Conservation (phyloP, 2,329 filamentous ascomycete species). For the Dactylellina sp. region DNA sequence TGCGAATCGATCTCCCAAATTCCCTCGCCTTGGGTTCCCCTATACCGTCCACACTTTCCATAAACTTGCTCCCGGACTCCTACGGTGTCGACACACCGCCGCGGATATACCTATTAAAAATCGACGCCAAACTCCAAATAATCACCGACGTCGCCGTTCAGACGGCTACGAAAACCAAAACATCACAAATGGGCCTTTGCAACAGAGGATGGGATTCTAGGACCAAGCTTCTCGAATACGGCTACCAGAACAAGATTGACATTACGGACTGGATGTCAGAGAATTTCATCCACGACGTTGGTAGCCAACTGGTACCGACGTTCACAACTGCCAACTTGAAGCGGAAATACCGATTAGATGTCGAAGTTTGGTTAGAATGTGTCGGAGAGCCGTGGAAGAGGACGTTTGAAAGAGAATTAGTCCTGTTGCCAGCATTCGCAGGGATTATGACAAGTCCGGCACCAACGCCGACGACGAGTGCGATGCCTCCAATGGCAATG, state of each 20-base stretch:
- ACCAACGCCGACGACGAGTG: conserved; percentile 14
- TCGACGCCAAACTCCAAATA: conserved; percentile 42
- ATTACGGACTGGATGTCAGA: conserved; percentile 45
- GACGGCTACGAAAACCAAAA: conserved; percentile 23
- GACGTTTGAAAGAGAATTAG: conserved; percentile 45
- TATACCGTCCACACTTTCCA: conserved; percentile 25
- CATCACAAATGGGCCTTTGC: conserved; percentile 38
- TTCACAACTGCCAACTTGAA: conserved; percentile 44
- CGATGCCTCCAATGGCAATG: conserved; percentile 15
- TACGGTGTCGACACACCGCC: conserved; percentile 33
- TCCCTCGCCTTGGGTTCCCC: conserved; percentile 25
- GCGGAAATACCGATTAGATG: conserved; percentile 38
- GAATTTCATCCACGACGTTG: conserved; percentile 43
- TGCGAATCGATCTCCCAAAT: conserved; percentile 33
- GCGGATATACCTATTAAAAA: conserved; percentile 38
- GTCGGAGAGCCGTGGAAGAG: conserved; percentile 52
- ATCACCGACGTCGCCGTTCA: conserved; percentile 41
- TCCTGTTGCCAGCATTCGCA: conserved; percentile 36
- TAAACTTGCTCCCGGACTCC: conserved; percentile 44
- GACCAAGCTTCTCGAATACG: conserved; percentile 40
- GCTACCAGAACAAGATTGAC: conserved; percentile 41
- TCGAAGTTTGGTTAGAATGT: conserved; percentile 43
- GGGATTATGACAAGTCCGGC: not conserved
- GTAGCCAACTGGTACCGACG: conserved; percentile 46
- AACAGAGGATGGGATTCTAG: conserved; percentile 22